A percentile compares a stretch with the other conserved stretches of the same genome.
Evolutionary conservation across 2,329 filamentous ascomycete genomes (phyloP).

Genomic region (Cercospora zeae-maydis): DNA sequence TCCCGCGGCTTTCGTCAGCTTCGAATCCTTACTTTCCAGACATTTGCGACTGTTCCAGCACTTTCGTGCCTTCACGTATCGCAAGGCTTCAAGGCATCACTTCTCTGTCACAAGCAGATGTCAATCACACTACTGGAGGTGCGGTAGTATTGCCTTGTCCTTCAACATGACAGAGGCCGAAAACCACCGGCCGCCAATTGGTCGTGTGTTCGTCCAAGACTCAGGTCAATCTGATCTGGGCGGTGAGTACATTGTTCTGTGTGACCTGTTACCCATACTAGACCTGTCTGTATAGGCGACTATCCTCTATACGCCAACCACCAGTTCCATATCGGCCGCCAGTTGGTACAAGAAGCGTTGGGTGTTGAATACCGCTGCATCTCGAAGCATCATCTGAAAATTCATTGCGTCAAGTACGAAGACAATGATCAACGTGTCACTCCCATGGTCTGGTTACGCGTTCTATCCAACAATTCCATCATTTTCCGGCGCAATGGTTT

Average conservation of each 20-base stretch:
- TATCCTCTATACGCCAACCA: conserved; percentile 18
- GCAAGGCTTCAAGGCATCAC: not conserved
- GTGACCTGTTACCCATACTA: not conserved
- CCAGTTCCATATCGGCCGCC: conserved; percentile 33
- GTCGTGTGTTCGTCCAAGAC: conserved; percentile 14
- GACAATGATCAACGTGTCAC: conserved; percentile 36
- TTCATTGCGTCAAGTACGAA: conserved; percentile 49
- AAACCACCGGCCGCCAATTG: not conserved
- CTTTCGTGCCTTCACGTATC: not conserved
- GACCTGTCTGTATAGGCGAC: not conserved
- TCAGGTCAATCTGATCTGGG: conserved; percentile 10
- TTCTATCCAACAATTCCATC: conserved; percentile 46
- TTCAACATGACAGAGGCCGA: conserved; percentile 24
- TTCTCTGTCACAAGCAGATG: no score
- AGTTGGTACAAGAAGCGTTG: conserved; percentile 25
- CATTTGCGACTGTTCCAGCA: not conserved
- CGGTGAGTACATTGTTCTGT: not conserved
- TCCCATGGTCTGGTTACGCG: conserved; percentile 48
- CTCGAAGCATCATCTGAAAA: conserved; percentile 46
- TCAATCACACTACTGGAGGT: no score
- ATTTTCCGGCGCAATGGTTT: conserved; percentile 34
- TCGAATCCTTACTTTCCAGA: not conserved
- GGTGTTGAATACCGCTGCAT: conserved; percentile 36
- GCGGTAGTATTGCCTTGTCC: not conserved
- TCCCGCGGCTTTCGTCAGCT: not conserved